Conservation (phyloP, 345 rosid species). For the Mangifera indica region DNA sequence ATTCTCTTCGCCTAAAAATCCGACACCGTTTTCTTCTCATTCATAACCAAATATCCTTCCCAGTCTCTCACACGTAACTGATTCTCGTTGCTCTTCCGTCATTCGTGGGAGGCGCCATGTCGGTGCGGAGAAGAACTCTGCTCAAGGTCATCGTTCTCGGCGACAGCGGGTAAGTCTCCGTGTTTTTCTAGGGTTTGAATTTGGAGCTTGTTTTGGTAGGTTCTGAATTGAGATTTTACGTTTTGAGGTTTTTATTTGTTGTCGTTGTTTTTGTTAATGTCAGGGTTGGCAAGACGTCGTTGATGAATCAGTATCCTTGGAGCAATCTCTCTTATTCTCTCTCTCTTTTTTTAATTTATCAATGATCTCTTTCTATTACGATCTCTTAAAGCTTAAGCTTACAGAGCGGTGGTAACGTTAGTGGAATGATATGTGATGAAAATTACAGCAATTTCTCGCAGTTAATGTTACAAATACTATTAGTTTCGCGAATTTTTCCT, state of each 20-base stretch:
- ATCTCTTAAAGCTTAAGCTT: not conserved
- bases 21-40: not conserved
- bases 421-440: too few relatives aligned
- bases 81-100: not conserved
- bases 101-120: constrained; percentile 42
- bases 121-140: constrained; percentile 84
- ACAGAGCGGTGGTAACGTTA: too few relatives aligned
- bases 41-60: not conserved
- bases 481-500: not conserved
- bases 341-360: too few relatives aligned
- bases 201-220: not conserved
- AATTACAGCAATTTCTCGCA: too few relatives aligned
- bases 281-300: constrained; percentile 98
- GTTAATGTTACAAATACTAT: too few relatives aligned
- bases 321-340: not conserved
- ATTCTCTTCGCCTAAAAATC: not conserved
- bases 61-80: not conserved
- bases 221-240: too few relatives aligned
- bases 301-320: constrained; percentile 98
- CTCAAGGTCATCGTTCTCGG: constrained; percentile 99
- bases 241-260: not conserved
- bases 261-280: constrained; percentile 20
- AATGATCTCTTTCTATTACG: not conserved
- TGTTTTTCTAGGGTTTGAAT: constrained; percentile 17
- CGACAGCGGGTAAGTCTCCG: constrained; percentile 76